Percentiles rank a stretch among this genome's conserved stretches.
phyloP scores from a whole-genome alignment of 768 basidiomycete genomes.

The Cyclocybe cylindracea region DNA sequence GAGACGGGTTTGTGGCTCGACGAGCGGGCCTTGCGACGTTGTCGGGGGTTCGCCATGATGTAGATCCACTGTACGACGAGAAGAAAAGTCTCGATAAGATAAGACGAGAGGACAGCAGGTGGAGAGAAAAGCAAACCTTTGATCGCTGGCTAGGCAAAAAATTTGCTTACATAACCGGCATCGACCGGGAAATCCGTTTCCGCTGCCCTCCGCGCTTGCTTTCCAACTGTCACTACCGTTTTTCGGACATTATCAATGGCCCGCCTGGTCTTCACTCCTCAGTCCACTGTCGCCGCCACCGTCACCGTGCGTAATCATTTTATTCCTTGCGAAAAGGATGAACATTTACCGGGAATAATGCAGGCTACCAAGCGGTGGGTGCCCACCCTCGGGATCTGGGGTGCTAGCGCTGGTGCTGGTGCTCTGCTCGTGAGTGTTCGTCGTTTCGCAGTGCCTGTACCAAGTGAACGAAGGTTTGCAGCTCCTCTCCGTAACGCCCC shows the following conservation, averaged over 20 bases:
- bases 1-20: conserved; percentile 71
- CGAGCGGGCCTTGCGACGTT: conserved; percentile 84
- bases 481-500: conserved; percentile 83
- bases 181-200: conserved; percentile 28
- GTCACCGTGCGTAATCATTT: conserved; percentile 33
- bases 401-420: conserved; percentile 64
- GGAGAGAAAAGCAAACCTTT: background rate
- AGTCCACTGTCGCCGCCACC: conserved; percentile 36
- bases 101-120: background rate
- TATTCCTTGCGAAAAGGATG: background rate
- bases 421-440: conserved; percentile 60
- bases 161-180: conserved; percentile 23
- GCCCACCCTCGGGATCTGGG: conserved; percentile 68
- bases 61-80: background rate
- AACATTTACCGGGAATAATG: conserved; percentile 8
- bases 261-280: conserved; percentile 37
- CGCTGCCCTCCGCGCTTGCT: conserved; percentile 26
- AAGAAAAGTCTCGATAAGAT: background rate
- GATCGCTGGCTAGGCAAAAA: background rate
- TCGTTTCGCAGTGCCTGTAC: conserved; percentile 1
- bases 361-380: conserved; percentile 62
- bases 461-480: conserved; percentile 22
- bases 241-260: conserved; percentile 35
- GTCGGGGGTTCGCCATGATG: conserved; percentile 91
- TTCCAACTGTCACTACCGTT: conserved; percentile 8